phyloP scores from a whole-genome alignment of 2,329 filamentous ascomycete species.

The Mollisiaceae sp. region DNA sequence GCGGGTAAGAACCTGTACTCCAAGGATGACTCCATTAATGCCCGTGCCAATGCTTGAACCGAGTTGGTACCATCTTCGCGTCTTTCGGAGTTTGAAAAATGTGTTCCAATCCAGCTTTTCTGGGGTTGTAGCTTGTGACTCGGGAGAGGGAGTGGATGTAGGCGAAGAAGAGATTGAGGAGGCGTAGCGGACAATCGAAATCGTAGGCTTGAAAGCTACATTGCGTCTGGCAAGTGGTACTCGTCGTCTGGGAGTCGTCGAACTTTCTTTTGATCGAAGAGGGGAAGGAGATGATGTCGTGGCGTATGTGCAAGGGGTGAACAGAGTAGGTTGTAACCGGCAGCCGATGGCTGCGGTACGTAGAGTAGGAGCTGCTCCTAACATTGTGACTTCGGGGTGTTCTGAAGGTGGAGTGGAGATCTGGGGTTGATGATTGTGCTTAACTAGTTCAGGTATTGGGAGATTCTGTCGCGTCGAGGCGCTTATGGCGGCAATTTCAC shows the following conservation, averaged over 20 bases:
- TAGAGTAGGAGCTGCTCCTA: constrained; percentile 39
- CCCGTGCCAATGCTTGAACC: constrained; percentile 74
- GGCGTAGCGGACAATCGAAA: constrained; percentile 24
- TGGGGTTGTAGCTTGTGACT: constrained; percentile 6
- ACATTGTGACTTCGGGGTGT: constrained; percentile 33
- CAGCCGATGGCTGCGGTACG: constrained; percentile 41
- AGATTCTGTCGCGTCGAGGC: constrained; percentile 9
- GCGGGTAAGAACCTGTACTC: constrained; percentile 69
- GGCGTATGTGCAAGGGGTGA: constrained; percentile 36
- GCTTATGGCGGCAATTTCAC: constrained; percentile 20
- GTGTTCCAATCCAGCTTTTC: constrained; percentile 77
- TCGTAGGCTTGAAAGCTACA: constrained; percentile 34
- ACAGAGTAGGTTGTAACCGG: constrained; percentile 39
- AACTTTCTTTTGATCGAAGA: constrained; percentile 29
- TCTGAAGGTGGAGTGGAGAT: constrained; percentile 18
- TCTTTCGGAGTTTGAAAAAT: constrained; percentile 89
- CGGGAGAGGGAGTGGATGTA: constrained; percentile 18
- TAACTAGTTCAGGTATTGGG: neutral
- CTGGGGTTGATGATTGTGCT: constrained; percentile 14
- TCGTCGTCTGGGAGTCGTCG: constrained; percentile 30
- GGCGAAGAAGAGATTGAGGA: constrained; percentile 32
- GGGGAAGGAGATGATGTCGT: constrained; percentile 30
- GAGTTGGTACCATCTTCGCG: constrained; percentile 82
- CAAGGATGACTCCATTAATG: constrained; percentile 63
- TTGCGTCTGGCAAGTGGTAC: constrained; percentile 37